Base-by-base conservation (phyloP, 495 filamentous ascomycete genomes). In the Oleoguttula mirabilis region DNA sequence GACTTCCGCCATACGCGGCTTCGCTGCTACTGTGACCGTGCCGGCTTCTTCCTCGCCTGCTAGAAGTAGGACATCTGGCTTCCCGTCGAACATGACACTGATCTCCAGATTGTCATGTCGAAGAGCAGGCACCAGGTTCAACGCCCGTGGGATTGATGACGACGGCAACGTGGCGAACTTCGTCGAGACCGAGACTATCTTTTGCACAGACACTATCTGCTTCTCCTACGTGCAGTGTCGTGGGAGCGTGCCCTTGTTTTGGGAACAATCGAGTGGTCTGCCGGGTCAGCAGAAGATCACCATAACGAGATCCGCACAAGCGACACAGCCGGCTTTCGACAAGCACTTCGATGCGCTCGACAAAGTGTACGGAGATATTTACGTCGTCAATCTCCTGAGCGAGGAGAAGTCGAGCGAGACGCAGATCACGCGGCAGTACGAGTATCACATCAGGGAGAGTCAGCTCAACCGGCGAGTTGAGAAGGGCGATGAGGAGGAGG, bases 81-180 rank as follows among this genome's bases (percentile, higher is more conserved):
- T 87, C 28, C 86, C 88, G 4, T 84, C 84, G 2, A 73, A 72
- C 27, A 65, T 98, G 43, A 94, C 88, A 3, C 66, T 96, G 15
- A 88, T 95, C 24, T 96, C 90, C 5, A 77, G 92, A 14, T 67
- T 95, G 38, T 94, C 88, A 6, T 96, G 90, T 56, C 72, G 77
- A 50, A 80, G 87, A 62, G 90, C 92, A 35, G 90, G 90, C 11
- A 98, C 90, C 16, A 72, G 90, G 43, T 98, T 96, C 67, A 96
- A 98, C 61, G 82, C 88, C 22, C 73, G 90, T 43, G 90, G 90
- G 30, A 94, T 96, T 46, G 90, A 98, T 55, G 90, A 98, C 63
- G 88, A 96, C 55, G 90, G 90, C 11, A 80, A 96, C 57, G 92
- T 94, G 14, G 87, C 92, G 25, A 96, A 96, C 57, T 95, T 80